These are phyloP conservation scores for Beauveria rudraprayagi DNA, from an alignment of 2,329 filamentous ascomycete species.

Conservation along the genomic window DNA sequence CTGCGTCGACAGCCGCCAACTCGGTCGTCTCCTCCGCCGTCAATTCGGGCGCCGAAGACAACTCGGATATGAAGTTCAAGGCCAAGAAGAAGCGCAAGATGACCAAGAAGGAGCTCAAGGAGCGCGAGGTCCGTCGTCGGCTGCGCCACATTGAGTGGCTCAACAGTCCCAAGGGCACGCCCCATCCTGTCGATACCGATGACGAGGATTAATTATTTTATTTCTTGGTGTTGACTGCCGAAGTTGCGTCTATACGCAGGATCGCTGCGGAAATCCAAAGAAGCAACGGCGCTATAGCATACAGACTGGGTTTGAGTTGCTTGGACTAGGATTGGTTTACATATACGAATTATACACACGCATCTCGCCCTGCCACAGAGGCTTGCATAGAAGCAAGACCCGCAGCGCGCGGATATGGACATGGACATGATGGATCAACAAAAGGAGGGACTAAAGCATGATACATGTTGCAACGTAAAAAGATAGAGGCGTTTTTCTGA, in stretches of 20 bases:
- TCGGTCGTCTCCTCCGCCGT: constrained; percentile 48
- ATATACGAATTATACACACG: neutral
- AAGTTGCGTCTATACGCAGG: neutral
- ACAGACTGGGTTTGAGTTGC: neutral
- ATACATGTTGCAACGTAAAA: neutral
- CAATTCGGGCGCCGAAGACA: constrained; percentile 79
- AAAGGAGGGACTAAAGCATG: neutral
- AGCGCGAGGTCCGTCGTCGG: constrained; percentile 77
- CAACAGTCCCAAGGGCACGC: constrained; percentile 77
- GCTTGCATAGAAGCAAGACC: neutral
- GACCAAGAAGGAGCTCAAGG: constrained; percentile 94
- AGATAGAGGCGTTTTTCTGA: constrained; percentile 7
- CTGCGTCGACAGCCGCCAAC: constrained; percentile 43
- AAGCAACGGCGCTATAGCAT: too few relatives aligned
- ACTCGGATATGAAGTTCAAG: constrained; percentile 75
- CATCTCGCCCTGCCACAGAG: neutral
- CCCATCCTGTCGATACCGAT: constrained; percentile 68
- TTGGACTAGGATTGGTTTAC: neutral
- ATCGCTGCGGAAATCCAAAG: too few relatives aligned
- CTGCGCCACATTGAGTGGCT: constrained; percentile 81
- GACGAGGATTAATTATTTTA: constrained; percentile 50
- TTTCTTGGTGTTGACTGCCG: neutral
- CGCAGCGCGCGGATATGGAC: neutral
- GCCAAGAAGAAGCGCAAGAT: constrained; percentile 96
- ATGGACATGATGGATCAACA: neutral